Base-by-base conservation (phyloP, 352 stramenopile genomes). In the Pythium myriotylum region DNA sequence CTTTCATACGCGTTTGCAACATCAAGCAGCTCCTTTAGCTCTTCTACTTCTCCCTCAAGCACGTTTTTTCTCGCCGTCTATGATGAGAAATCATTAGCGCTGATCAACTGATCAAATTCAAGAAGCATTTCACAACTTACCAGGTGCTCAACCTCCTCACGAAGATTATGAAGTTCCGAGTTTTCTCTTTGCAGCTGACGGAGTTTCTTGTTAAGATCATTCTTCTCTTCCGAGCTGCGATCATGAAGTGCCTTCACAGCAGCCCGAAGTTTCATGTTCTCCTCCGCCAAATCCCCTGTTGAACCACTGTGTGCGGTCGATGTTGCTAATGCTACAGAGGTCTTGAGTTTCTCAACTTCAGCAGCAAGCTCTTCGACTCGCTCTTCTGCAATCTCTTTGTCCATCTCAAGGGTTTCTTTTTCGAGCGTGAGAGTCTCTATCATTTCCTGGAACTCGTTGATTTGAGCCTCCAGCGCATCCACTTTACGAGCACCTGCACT, bases 331-430 rank as follows among this genome's bases (percentile, higher is more conserved):
- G 81, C 79, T 49, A 89, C 62, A 0, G 84, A 69, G 20, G 81
- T 69, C 48, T 90, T 93, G 4, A 95, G 60, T 47, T 87, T 85
- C 47, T 95, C 85, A 2, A 94, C 65, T 59, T 95, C 78, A 5
- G 81, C 73, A 35, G 83, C 65, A 9, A 88, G 62, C 41, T 95
- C 86, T 24, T 94, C 84, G 0, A 89, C 80, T 20, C 81, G 73
- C 49, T 96, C 88, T 54, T 96, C 84, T 0, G 88, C 86, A 55
- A 95, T 94, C 55, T 95, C 88, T 50, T 94, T 92, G 50, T 96
- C 86, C 84, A 94, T 92, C 43, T 92, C 86, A 19, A 94, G 56
- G 4, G 87, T 94, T 43, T 96, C 88, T 59, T 94, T 95, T 40
- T 96, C 88, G 22, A 96, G 73, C 2, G 77, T 88, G 63, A 95